These are phyloP conservation scores for Aspergillus puulaauensis DNA, from an alignment of 2,329 filamentous ascomycete genomes.

Conservation along the genomic window DNA sequence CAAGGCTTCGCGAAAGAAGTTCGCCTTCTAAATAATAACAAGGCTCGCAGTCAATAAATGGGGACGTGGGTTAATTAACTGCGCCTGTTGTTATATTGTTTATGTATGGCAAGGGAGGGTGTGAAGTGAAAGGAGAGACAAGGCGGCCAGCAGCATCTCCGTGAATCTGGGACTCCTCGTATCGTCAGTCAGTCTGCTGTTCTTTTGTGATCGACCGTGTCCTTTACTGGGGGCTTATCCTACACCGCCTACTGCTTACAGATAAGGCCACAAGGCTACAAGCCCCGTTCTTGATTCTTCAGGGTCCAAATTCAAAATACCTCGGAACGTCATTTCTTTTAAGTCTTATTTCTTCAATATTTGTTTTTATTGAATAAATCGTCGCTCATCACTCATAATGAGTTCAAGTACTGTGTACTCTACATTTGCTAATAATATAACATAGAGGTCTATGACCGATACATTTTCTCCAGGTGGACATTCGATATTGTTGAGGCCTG, in stretches of 20 bases:
- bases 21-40: background rate
- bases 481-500: constrained; percentile 4
- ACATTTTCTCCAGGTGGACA: background rate
- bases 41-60: background rate
- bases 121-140: background rate
- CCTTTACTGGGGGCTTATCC: constrained; percentile 25
- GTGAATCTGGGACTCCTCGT: constrained; percentile 5
- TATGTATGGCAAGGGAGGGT: background rate
- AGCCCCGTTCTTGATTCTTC: background rate
- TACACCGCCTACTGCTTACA: constrained; percentile 29
- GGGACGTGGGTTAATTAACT: no score
- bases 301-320: background rate
- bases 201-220: constrained; percentile 39
- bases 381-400: background rate
- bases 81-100: background rate
- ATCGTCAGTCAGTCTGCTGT: constrained; percentile 21
- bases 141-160: constrained; percentile 18
- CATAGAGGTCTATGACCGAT: background rate
- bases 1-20: constrained; percentile 19
- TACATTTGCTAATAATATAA: background rate
- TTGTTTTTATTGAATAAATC: background rate
- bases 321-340: background rate
- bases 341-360: background rate
- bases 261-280: constrained; percentile 9
- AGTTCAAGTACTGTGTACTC: background rate